A percentile compares a stretch with the other conserved stretches of the same genome.
These are phyloP conservation scores for Vaccinium darrowii DNA, from an alignment of 148 eudicot species.

Conservation along the genomic window DNA sequence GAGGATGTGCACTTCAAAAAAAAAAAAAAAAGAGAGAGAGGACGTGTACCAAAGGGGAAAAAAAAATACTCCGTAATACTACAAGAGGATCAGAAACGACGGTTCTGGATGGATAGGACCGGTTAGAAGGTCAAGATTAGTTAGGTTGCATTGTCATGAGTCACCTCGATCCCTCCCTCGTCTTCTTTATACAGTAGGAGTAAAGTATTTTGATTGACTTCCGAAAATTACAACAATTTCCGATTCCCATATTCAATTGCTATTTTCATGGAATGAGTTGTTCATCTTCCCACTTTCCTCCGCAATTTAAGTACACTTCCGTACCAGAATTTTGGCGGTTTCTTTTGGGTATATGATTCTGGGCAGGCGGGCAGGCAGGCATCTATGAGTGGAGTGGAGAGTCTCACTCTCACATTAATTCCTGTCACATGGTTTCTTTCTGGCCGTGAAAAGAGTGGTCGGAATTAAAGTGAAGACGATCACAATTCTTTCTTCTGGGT, in stretches of 20 bases:
- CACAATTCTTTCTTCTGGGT: not conserved
- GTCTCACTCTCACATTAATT: not conserved
- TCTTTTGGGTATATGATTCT: too few species aligned
- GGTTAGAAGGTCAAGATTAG: constrained; percentile 11
- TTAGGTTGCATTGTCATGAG: not conserved
- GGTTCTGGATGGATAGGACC: constrained; percentile 9
- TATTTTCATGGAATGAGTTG: not conserved
- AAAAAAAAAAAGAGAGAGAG: too few species aligned
- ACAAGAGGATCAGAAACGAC: not conserved
- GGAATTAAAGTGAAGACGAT: not conserved
- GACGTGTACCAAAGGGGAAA: too few species aligned
- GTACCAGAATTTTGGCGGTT: not conserved
- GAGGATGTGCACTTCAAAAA: too few species aligned
- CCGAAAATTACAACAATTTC: not conserved
- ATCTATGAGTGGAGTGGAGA: too few species aligned
- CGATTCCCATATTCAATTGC: not conserved
- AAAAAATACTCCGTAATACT: not conserved
- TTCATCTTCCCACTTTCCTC: not conserved
- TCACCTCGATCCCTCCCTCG: not conserved
- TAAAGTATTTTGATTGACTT: not conserved
- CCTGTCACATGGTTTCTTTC: not conserved
- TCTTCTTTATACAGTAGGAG: too few species aligned
- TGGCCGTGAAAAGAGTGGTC: too few species aligned
- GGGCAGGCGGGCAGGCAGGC: too few species aligned
- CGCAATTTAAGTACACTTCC: not conserved